Base-by-base conservation (phyloP, 78 protist species). In the Isochrysis galbana region DNA sequence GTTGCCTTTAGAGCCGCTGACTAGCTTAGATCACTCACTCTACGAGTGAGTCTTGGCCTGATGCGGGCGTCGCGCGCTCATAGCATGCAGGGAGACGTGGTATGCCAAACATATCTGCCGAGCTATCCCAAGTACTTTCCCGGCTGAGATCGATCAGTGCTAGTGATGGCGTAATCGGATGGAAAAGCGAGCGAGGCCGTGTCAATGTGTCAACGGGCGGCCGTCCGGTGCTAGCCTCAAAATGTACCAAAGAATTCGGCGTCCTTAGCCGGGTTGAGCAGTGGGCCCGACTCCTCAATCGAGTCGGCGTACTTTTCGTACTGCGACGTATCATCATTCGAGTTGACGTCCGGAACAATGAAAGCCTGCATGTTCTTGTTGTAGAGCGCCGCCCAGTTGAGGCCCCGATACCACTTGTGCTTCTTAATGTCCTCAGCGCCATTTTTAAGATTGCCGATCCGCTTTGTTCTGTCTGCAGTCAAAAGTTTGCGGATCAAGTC, bases 341-440 rank as follows among this genome's bases (percentile, higher is more conserved):
- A 61, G n/a, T 23, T 17, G 36, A 61, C 74, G n/a, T 61, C 74
- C n/a, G 74, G 74, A 23, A 11, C 74, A 21, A 61, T 61, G 74
- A 26, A 61, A 23, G 74, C 29, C 74, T 7, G 29, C n/a, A 61
- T 61, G n/a, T 3, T 7, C 78, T 82, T 83, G 69, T 80, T 48
- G 54, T 92, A 90, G 29, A 97, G 90, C 42, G 89, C 94, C 32
- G 93, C 97, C 98, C 98, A 98, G 93, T 97, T 94, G 41, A 97
- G 90, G 36, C 93, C 97, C 32, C 94, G 89, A 93, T 96, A 98
- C 97, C 98, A 98, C 47, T 90, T 80, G 94, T 98, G 99, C 70
- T 92, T 89, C 95, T 96, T 96, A 89, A 99, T 94, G 94, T 98
- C 99, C 42, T 69, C 95, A 2, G 96, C 97, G 17, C 99, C 99